phyloP scores from a whole-genome alignment of 768 basidiomycete genomes.

The Cytidiella melzeri region DNA sequence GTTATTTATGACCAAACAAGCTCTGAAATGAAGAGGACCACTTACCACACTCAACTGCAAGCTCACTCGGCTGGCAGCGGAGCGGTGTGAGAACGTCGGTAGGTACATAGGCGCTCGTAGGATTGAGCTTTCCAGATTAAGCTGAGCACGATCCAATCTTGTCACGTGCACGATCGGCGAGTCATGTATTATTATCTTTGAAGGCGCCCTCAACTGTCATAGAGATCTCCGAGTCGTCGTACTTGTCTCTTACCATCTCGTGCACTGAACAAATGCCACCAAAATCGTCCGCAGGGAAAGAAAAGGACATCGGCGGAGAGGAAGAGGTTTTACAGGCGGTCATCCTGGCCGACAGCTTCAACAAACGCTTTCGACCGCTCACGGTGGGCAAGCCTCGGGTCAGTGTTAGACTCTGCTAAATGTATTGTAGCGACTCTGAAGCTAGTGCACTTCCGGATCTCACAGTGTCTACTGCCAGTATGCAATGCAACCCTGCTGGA shows the following conservation, averaged over 20 bases:
- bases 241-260: background rate
- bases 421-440: background rate
- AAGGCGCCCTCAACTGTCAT: background rate
- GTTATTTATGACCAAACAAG: too few relatives aligned
- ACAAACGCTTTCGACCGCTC: conserved; percentile 88
- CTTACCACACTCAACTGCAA: too few relatives aligned
- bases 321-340: conserved; percentile 92
- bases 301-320: conserved; percentile 61
- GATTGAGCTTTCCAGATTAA: too few relatives aligned
- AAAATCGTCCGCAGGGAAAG: conserved; percentile 52
- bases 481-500: conserved; percentile 91
- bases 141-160: background rate
- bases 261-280: conserved; percentile 47
- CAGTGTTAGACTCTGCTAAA: conserved; percentile 24
- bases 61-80: too few relatives aligned
- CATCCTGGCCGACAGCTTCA: conserved; percentile 94
- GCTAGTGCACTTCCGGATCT: conserved; percentile 4
- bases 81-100: too few relatives aligned
- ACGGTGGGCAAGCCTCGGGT: conserved; percentile 84
- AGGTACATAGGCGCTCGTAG: too few relatives aligned
- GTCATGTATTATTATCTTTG: background rate
- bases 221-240: background rate
- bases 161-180: background rate
- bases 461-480: conserved; percentile 84
- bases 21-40: too few relatives aligned